Percentiles rank a stretch among this genome's conserved stretches.
These are phyloP conservation scores for Hibiscus trionum DNA, from an alignment of 345 rosid genomes.

Conservation along the genomic window DNA sequence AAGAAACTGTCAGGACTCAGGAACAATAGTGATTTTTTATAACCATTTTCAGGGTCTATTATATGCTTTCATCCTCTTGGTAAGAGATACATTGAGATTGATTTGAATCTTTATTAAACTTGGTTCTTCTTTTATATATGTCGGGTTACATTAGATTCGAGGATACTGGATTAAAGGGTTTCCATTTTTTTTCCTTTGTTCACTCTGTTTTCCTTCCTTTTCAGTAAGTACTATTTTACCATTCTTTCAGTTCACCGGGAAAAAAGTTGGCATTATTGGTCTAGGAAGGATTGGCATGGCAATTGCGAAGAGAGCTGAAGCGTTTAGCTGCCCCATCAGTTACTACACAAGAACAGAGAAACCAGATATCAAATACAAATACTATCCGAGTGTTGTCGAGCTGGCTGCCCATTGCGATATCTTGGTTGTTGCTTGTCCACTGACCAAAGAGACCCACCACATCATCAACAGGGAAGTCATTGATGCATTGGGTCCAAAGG, in stretches of 20 bases:
- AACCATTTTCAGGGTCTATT: background rate
- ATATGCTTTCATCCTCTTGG: background rate
- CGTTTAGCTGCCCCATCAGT: constrained; percentile 58
- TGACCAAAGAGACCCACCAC: constrained; percentile 22
- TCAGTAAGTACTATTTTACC: background rate
- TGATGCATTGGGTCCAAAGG: constrained; percentile 57
- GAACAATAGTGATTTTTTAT: background rate
- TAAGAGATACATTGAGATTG: constrained; percentile 2
- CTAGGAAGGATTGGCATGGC: constrained; percentile 71
- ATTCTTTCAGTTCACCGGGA: constrained; percentile 51
- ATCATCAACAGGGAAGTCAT: constrained; percentile 51
- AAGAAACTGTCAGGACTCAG: background rate
- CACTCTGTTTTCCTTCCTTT: background rate
- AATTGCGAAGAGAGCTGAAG: constrained; percentile 65
- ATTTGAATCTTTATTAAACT: background rate
- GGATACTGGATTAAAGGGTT: background rate
- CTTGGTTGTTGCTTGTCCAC: constrained; percentile 14
- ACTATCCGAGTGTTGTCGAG: constrained; percentile 40
- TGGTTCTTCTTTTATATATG: background rate
- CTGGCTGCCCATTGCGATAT: constrained; percentile 53
- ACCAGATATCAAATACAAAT: constrained; percentile 36
- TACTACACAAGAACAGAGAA: constrained; percentile 54
- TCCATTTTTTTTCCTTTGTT: background rate
- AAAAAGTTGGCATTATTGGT: constrained; percentile 62
- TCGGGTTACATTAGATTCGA: background rate